Conservation (phyloP, 2,329 filamentous ascomycete genomes). For the Leptographium radiaticola region DNA sequence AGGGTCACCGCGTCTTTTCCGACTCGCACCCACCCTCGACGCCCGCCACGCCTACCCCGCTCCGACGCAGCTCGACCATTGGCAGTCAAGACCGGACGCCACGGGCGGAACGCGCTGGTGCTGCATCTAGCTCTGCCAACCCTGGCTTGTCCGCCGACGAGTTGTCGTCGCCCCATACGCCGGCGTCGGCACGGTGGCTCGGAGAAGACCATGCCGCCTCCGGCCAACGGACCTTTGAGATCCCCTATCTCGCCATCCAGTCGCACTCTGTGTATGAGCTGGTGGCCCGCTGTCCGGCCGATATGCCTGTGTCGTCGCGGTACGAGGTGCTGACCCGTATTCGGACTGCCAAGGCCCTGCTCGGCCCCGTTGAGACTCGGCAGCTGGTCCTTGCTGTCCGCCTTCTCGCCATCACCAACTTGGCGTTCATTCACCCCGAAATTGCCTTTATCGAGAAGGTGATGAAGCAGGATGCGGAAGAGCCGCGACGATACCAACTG, state of each 20-base stretch:
- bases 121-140: background rate
- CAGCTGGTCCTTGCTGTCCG: constrained; percentile 70
- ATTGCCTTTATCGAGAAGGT: constrained; percentile 74
- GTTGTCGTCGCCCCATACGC: constrained; percentile 28
- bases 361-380: constrained; percentile 49
- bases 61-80: constrained; percentile 54
- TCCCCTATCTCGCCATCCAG: constrained; percentile 43
- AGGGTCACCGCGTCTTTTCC: background rate
- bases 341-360: constrained; percentile 70
- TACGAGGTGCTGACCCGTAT: constrained; percentile 81
- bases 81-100: constrained; percentile 30
- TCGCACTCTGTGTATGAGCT: constrained; percentile 43
- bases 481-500: constrained; percentile 77
- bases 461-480: constrained; percentile 75
- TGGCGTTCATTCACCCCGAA: constrained; percentile 82
- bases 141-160: constrained; percentile 23
- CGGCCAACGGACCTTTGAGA: constrained; percentile 48
- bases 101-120: constrained; percentile 18
- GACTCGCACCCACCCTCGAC: constrained; percentile 10
- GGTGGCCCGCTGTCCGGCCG: constrained; percentile 39
- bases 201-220: constrained; percentile 27
- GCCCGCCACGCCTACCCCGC: constrained; percentile 62
- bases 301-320: constrained; percentile 57
- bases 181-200: constrained; percentile 22
- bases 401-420: constrained; percentile 75